These are phyloP conservation scores for Yarrowia keelungensis DNA, from an alignment of 805 yeast species.

Conservation along the genomic window DNA sequence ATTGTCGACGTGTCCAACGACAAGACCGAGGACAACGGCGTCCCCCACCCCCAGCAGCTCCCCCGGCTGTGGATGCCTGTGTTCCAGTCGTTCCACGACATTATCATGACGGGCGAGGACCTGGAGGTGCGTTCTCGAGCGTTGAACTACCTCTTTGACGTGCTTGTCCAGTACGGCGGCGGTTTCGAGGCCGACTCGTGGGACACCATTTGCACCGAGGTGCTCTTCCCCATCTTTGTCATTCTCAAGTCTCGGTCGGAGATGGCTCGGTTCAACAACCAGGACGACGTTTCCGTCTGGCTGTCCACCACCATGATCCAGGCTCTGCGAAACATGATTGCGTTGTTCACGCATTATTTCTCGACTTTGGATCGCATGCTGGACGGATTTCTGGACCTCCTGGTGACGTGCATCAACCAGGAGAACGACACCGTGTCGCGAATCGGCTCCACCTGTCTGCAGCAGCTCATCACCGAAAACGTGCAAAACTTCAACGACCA, in stretches of 20 bases:
- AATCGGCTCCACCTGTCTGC: constrained; percentile 89
- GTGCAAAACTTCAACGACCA: constrained; percentile 62
- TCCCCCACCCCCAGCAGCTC: constrained; percentile 41
- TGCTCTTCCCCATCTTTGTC: constrained; percentile 89
- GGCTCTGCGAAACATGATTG: constrained; percentile 87
- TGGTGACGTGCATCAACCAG: constrained; percentile 90
- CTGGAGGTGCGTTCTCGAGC: constrained; percentile 93
- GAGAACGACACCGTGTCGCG: constrained; percentile 96
- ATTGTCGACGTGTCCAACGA: constrained; percentile 44
- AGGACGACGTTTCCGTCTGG: constrained; percentile 94
- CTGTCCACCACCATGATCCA: constrained; percentile 94
- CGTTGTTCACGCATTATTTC: constrained; percentile 82
- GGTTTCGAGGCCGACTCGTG: constrained; percentile 78
- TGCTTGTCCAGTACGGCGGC: constrained; percentile 78
- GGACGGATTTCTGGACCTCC: constrained; percentile 76
- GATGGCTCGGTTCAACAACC: constrained; percentile 66
- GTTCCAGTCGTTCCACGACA: constrained; percentile 82
- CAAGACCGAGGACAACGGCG: constrained; percentile 44
- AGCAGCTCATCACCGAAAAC: constrained; percentile 79
- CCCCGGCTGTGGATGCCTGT: constrained; percentile 80
- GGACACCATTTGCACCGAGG: constrained; percentile 77
- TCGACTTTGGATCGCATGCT: constrained; percentile 74
- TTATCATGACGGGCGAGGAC: constrained; percentile 92
- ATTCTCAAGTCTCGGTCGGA: constrained; percentile 80
- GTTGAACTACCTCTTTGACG: constrained; percentile 79